phyloP scores from a whole-genome alignment of 306 rosid species.

The Herpetospermum pedunculosum region DNA sequence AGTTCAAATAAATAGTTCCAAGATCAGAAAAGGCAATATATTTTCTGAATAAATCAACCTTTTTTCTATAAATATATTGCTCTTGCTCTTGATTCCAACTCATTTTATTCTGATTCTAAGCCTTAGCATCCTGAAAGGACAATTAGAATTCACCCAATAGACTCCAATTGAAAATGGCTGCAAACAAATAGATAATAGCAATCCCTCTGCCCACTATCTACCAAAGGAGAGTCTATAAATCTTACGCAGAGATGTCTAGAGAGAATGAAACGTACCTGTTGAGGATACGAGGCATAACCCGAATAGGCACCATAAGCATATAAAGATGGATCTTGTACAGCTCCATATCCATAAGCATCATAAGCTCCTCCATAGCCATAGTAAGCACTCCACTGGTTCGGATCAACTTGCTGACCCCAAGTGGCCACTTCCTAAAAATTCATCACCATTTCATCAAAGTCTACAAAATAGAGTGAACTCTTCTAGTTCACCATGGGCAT shows the following conservation, averaged over 20 bases:
- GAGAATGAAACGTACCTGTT: constrained; percentile 35
- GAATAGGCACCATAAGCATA: constrained; percentile 70
- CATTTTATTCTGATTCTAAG: constrained; percentile 7
- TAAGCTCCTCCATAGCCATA: constrained; percentile 87
- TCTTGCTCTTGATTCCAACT: background rate
- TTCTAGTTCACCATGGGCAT: background rate
- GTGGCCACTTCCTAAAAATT: constrained; percentile 45
- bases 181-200: background rate
- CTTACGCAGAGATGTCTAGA: background rate
- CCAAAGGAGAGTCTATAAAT: background rate
- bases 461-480: background rate
- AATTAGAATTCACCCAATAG: background rate
- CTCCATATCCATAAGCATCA: constrained; percentile 67
- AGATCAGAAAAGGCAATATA: background rate
- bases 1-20: background rate
- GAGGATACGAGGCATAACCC: constrained; percentile 74
- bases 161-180: constrained; percentile 4
- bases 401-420: constrained; percentile 74
- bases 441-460: constrained; percentile 1
- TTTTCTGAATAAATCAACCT: background rate
- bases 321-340: constrained; percentile 61
- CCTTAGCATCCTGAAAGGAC: background rate
- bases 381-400: constrained; percentile 68
- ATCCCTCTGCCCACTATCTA: background rate
- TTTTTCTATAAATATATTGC: background rate